phyloP scores from a whole-genome alignment of 805 yeast species.

The Starmerella vitae region DNA sequence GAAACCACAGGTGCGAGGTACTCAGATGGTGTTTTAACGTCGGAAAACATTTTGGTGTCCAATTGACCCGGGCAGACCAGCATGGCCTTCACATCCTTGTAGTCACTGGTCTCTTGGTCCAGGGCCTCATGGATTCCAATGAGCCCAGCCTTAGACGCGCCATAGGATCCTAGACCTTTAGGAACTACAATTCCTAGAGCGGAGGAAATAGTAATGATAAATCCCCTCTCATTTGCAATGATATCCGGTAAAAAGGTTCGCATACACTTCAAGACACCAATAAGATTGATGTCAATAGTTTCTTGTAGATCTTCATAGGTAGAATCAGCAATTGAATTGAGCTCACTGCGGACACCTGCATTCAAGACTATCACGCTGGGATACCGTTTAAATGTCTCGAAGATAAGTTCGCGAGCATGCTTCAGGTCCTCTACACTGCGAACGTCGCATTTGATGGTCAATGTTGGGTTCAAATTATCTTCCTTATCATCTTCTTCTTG shows the following conservation, averaged over 20 bases:
- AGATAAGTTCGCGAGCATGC: slow-evolving; percentile 31
- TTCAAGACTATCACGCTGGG: slow-evolving; percentile 68
- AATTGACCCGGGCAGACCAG: slow-evolving; percentile 82
- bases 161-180: slow-evolving; percentile 63
- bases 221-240: slow-evolving; percentile 50
- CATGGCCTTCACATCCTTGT: slow-evolving; percentile 51
- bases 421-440: slow-evolving; percentile 37
- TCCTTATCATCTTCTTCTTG: background rate
- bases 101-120: slow-evolving; percentile 41
- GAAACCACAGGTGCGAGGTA: slow-evolving; percentile 73
- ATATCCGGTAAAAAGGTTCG: slow-evolving; percentile 63
- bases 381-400: slow-evolving; percentile 35
- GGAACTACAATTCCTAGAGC: slow-evolving; percentile 79
- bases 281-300: slow-evolving; percentile 52
- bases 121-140: slow-evolving; percentile 75
- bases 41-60: slow-evolving; percentile 57
- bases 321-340: slow-evolving; percentile 31
- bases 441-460: slow-evolving; percentile 49
- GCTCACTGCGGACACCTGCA: slow-evolving; percentile 46
- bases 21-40: slow-evolving; percentile 59
- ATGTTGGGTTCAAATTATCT: slow-evolving; percentile 3
- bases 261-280: slow-evolving; percentile 56
- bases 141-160: slow-evolving; percentile 80
- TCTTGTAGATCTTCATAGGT: slow-evolving; percentile 45
- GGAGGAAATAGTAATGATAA: slow-evolving; percentile 68